phyloP scores from a whole-genome alignment of 441 rosid genomes.

The Pelargonium cotyledonis region DNA sequence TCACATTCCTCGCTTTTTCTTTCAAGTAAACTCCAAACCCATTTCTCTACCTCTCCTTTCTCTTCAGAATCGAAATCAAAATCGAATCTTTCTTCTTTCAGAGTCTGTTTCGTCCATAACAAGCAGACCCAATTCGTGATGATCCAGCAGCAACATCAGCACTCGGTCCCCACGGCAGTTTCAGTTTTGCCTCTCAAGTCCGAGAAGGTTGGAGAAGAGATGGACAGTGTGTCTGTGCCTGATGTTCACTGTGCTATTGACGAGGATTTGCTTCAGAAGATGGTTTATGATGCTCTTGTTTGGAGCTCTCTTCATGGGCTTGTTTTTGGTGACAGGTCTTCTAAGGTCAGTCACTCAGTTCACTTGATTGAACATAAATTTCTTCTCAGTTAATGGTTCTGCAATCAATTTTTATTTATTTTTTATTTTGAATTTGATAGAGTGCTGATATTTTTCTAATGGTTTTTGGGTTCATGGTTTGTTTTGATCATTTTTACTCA shows the following conservation, averaged over 20 bases:
- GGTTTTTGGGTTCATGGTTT: neutral
- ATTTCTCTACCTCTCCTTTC: neutral
- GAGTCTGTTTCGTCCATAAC: neutral
- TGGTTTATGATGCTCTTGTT: slow-evolving; percentile 88
- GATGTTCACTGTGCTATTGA: slow-evolving; percentile 46
- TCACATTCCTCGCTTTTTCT: neutral
- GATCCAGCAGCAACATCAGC: slow-evolving; percentile 4
- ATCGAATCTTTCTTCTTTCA: slow-evolving; percentile 5
- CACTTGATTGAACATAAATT: neutral
- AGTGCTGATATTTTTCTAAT: neutral
- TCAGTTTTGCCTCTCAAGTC: slow-evolving; percentile 34
- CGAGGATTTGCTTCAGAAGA: slow-evolving; percentile 55
- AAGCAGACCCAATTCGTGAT: neutral
- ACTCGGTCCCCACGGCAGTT: slow-evolving; percentile 14
- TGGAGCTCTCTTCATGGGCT: slow-evolving; percentile 96
- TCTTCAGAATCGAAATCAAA: slow-evolving; percentile 7
- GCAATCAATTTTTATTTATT: no score
- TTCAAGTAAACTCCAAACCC: slow-evolving; percentile 1
- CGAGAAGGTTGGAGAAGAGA: slow-evolving; percentile 30
- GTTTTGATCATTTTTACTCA: neutral
- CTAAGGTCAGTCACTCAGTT: neutral
- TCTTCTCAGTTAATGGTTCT: no score
- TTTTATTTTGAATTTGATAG: neutral
- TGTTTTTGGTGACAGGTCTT: slow-evolving; percentile 71
- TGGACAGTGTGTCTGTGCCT: slow-evolving; percentile 40